Conservation (phyloP, 2,329 filamentous ascomycete species). For the Phoma sp. region DNA sequence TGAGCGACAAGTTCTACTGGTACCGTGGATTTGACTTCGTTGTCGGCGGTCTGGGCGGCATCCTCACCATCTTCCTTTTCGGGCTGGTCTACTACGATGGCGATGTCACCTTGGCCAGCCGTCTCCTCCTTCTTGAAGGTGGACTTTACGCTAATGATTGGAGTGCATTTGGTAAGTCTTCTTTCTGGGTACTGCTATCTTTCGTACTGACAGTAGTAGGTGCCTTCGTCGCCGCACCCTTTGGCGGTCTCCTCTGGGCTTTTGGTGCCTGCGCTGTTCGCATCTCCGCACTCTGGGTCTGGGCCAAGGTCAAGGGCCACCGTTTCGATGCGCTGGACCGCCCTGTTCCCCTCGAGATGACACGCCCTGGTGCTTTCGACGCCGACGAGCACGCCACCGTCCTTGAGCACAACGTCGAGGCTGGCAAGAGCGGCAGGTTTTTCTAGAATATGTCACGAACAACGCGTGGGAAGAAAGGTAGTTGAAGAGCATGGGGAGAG, state of each 20-base stretch:
- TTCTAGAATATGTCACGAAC: conserved; percentile 26
- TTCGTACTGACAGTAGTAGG: conserved; percentile 39
- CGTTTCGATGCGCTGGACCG: conserved; percentile 72
- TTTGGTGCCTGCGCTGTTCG: conserved; percentile 67
- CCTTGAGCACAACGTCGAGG: conserved; percentile 30
- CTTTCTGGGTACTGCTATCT: not conserved
- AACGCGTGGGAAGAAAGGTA: not conserved
- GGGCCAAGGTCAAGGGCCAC: conserved; percentile 64
- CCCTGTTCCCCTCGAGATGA: conserved; percentile 28
- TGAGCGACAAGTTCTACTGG: conserved; percentile 70
- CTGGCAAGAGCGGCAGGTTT: conserved; percentile 39
- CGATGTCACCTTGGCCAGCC: conserved; percentile 65
- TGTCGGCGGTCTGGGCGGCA: conserved; percentile 76
- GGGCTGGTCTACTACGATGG: conserved; percentile 80
- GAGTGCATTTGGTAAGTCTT: conserved; percentile 72
- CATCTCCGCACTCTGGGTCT: conserved; percentile 63
- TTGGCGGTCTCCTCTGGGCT: conserved; percentile 77
- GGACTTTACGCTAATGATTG: conserved; percentile 80
- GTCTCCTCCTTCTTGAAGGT: conserved; percentile 73
- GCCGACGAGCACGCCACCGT: conserved; percentile 37
- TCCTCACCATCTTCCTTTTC: conserved; percentile 81
- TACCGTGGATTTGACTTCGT: conserved; percentile 84
- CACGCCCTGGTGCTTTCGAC: conserved; percentile 24
- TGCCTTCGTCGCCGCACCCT: conserved; percentile 79
- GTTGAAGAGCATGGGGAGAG: not conserved